Evolutionary conservation across 257 asterid species (phyloP).

Genomic region (Solanum pinnatisectum): DNA sequence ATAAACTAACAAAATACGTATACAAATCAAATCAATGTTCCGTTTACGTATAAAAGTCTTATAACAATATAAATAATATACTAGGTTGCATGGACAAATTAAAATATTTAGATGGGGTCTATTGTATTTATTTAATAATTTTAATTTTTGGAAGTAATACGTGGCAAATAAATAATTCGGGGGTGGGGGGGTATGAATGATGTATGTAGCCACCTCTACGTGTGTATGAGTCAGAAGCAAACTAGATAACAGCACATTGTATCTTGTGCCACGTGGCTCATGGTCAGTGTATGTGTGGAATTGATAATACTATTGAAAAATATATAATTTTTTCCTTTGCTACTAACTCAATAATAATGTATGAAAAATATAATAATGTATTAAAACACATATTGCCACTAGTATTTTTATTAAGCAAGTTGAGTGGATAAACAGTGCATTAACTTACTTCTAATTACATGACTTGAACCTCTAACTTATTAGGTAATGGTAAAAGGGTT

Average conservation of each 20-base stretch:
- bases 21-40: background rate
- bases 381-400: background rate
- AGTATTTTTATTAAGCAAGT: background rate
- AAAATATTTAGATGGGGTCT: background rate
- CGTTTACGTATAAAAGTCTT: background rate
- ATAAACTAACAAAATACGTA: background rate
- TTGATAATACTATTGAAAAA: background rate
- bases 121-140: background rate
- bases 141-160: background rate
- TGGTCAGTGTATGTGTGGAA: background rate
- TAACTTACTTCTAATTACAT: background rate
- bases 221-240: conserved; percentile 11
- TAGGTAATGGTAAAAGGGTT: background rate
- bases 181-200: background rate
- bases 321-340: too few relatives aligned
- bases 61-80: background rate
- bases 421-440: background rate
- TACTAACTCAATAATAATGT: background rate
- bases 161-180: background rate
- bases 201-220: background rate
- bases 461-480: background rate
- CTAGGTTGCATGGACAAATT: background rate
- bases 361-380: background rate
- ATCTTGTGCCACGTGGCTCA: background rate
- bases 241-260: background rate